Evolutionary conservation across 352 stramenopile genomes (phyloP), one percentile per base, ranked within the genome.

Genomic region (Globisporangium spinosum): DNA sequence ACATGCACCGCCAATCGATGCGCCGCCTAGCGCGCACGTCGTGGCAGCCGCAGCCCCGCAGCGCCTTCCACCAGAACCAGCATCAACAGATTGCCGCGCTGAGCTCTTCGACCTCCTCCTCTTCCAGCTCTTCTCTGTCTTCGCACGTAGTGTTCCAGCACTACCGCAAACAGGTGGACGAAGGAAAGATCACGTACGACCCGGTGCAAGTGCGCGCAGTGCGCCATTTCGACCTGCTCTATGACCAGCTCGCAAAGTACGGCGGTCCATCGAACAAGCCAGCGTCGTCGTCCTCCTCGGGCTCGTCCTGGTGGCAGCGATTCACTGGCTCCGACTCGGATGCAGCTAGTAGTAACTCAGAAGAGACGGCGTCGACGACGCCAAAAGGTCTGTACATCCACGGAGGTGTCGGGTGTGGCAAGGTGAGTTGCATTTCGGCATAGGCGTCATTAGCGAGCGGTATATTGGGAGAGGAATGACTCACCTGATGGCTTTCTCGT

Each of bases 341-440:
- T 10, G 32, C 20, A 20, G 22, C 35, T 7, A 29, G 15, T 45
- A 29, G 25, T 45, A 22, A 3, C n/a, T 43, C 56, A 10, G 17
- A 70, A 20, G 20, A 43, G 58, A 70, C 9, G 40, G 22, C 57
- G n/a, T 54, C 12, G 27, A 73, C 27, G 29, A 77, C 89, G n/a
- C 96, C 96, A 0, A 91, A 95, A 69, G 97, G 97, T 25, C 71
- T 99, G 20, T 99, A 99, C 77, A 73, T 99, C n/a, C 89, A 98
- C 67, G 97, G 97, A 17, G 82, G 90, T 12, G 97, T 99, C 20
- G 97, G 97, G 12, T 98, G 89, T 35, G 98, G 98, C 34, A 99
- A 95, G 77, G 79, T 85, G 63, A 35, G 64, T 22, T 61, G 15
- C 43, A 51, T 22, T 45, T 45, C 10, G 43, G 9, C n/a, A 20